phyloP scores from a whole-genome alignment of 371 early-diverging fungal genomes.

The Apophysomyces variabilis region DNA sequence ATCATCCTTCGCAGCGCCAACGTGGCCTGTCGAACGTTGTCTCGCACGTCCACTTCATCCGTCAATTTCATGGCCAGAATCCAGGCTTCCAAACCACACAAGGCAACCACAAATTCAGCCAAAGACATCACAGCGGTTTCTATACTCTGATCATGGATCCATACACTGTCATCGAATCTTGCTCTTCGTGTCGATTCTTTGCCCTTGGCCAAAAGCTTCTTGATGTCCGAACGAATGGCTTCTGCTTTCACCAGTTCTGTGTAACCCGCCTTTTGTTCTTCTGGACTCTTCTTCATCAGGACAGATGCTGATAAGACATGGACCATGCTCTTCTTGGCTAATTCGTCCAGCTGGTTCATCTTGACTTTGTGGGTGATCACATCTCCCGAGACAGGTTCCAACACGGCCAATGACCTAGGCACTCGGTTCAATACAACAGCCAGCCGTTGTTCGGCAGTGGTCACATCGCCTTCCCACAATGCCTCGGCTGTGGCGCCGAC shows the following conservation, averaged over 20 bases:
- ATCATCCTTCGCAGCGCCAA: slow-evolving; percentile 41
- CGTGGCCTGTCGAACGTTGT: slow-evolving; percentile 33
- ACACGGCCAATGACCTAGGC: slow-evolving; percentile 29
- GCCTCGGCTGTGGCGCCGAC: slow-evolving; percentile 45
- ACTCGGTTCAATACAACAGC: slow-evolving; percentile 28
- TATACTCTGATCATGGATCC: slow-evolving; percentile 21
- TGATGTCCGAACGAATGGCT: slow-evolving; percentile 19
- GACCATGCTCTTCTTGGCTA: slow-evolving; percentile 30
- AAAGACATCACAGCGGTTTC: slow-evolving; percentile 41
- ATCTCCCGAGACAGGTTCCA: not conserved
- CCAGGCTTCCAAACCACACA: slow-evolving; percentile 50
- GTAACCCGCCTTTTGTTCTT: slow-evolving; percentile 23
- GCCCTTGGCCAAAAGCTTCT: slow-evolving; percentile 14
- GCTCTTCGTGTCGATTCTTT: slow-evolving; percentile 3
- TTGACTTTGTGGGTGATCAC: slow-evolving; percentile 22
- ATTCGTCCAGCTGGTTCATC: slow-evolving; percentile 31
- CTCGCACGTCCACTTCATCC: slow-evolving; percentile 15
- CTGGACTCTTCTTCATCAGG: slow-evolving; percentile 20
- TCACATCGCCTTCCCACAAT: slow-evolving; percentile 36
- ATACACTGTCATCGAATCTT: not conserved
- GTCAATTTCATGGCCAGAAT: slow-evolving; percentile 36
- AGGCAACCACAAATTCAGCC: slow-evolving; percentile 45
- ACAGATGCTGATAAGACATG: slow-evolving; percentile 36
- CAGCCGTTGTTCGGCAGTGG: slow-evolving; percentile 27
- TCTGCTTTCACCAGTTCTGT: slow-evolving; percentile 36